Conservation (phyloP, 305 asterid genomes). For the Solanum hybrid region DNA sequence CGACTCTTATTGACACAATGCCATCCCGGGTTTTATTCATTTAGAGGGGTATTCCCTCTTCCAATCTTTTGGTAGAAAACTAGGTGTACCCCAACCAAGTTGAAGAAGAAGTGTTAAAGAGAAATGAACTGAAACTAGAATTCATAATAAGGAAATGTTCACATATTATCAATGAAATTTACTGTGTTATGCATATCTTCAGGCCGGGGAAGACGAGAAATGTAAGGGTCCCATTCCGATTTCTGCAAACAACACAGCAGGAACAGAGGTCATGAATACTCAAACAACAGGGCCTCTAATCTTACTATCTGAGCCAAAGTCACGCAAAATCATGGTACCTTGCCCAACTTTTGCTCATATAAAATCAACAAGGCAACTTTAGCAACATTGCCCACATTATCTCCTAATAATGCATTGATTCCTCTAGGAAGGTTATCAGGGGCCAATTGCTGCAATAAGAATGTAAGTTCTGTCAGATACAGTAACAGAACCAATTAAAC, state of each 20-base stretch:
- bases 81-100: not conserved
- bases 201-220: slow-evolving; percentile 43
- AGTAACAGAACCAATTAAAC: not conserved
- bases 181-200: slow-evolving; percentile 62
- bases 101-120: not conserved
- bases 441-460: slow-evolving; percentile 38
- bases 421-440: slow-evolving; percentile 56
- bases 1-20: not conserved
- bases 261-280: not conserved
- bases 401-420: slow-evolving; percentile 36
- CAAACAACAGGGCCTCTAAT: not conserved
- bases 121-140: not conserved
- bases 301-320: not conserved
- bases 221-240: slow-evolving; percentile 71
- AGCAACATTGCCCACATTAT: slow-evolving; percentile 47
- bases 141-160: not conserved
- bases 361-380: slow-evolving; percentile 70
- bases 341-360: slow-evolving; percentile 43
- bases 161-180: not conserved
- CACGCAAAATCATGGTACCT: slow-evolving; percentile 15
- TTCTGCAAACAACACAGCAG: slow-evolving; percentile 9
- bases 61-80: not conserved
- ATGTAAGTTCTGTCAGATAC: not conserved
- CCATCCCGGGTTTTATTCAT: not conserved
- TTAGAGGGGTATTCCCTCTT: not conserved